Percentiles rank a stretch among this genome's conserved stretches.
These are phyloP conservation scores for Eucalyptus marginata DNA, from an alignment of 345 rosid species.

Conservation along the genomic window DNA sequence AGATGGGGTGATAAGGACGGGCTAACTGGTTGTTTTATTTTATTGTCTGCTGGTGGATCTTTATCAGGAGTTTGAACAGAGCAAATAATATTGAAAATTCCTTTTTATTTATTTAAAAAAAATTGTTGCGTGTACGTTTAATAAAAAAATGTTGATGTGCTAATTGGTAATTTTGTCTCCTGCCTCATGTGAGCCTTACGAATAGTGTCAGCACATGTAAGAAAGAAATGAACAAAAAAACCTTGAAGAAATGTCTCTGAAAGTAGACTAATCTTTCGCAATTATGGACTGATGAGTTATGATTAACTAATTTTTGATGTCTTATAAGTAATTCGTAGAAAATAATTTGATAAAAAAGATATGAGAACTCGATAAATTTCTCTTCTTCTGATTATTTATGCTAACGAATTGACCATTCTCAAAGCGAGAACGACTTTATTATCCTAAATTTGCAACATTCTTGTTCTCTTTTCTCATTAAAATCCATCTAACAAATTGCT, in stretches of 20 bases:
- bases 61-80: neutral
- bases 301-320: neutral
- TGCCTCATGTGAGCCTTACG: neutral
- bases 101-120: neutral
- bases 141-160: no score
- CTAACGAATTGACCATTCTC: no score
- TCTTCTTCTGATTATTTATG: neutral
- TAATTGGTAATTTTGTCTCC: neutral
- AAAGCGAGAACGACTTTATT: neutral
- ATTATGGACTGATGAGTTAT: accelerated
- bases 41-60: neutral
- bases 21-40: neutral
- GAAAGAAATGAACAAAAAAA: no score
- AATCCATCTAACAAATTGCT: neutral
- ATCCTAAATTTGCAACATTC: neutral
- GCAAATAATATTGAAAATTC: neutral
- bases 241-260: neutral
- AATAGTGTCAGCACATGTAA: neutral
- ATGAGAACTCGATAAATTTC: neutral
- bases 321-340: neutral
- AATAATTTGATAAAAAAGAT: neutral
- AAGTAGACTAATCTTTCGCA: neutral
- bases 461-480: neutral
- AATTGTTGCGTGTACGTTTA: neutral
- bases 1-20: neutral